Conservation (phyloP, 2,329 filamentous ascomycete species). For the Volutella citrinella region DNA sequence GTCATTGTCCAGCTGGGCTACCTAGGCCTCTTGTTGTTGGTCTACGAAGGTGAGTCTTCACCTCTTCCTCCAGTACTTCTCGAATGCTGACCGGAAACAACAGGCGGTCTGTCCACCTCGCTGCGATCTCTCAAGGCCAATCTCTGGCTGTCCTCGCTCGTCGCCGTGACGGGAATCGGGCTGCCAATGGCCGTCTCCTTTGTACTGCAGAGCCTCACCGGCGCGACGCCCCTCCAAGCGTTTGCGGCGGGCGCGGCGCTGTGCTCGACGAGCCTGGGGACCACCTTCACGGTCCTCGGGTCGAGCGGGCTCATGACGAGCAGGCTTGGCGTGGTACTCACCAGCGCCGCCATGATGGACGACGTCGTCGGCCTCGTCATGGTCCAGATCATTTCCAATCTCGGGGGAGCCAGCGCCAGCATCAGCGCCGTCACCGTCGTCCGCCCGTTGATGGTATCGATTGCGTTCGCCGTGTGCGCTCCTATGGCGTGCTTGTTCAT, state of each 20-base stretch:
- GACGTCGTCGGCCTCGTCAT: slow-evolving; percentile 76
- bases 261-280: slow-evolving; percentile 72
- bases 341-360: slow-evolving; percentile 76
- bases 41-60: slow-evolving; percentile 65
- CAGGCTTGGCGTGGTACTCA: slow-evolving; percentile 59
- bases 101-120: slow-evolving; percentile 50
- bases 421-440: slow-evolving; percentile 36
- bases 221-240: slow-evolving; percentile 55
- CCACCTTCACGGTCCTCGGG: slow-evolving; percentile 56
- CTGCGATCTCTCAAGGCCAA: slow-evolving; percentile 51
- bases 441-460: slow-evolving; percentile 43
- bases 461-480: slow-evolving; percentile 48
- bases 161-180: slow-evolving; percentile 64
- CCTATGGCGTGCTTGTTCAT: slow-evolving; percentile 46
- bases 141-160: slow-evolving; percentile 53
- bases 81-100: no score
- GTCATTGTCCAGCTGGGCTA: slow-evolving; percentile 66
- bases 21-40: slow-evolving; percentile 67
- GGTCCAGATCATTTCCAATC: slow-evolving; percentile 69
- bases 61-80: no score
- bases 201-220: slow-evolving; percentile 46
- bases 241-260: slow-evolving; percentile 73
- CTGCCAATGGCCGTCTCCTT: slow-evolving; percentile 67
- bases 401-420: slow-evolving; percentile 39
- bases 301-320: slow-evolving; percentile 41